These are phyloP conservation scores for Phytopythium mirpurense DNA, from an alignment of 352 stramenopile genomes.

Conservation along the genomic window DNA sequence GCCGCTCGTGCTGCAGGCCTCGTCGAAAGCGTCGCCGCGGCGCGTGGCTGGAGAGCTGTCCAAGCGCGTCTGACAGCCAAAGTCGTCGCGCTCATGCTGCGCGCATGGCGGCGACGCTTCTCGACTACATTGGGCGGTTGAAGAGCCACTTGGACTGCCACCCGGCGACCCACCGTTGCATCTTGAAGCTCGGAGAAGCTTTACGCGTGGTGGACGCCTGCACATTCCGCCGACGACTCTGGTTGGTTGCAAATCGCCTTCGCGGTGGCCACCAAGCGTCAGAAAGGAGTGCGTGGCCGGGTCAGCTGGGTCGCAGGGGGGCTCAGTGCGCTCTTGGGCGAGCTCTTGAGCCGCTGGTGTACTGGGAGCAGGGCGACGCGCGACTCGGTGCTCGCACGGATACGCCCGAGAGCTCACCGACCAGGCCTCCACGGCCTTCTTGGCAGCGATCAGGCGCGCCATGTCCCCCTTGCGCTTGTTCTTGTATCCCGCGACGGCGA, in stretches of 20 bases:
- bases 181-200: no score
- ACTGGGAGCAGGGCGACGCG: neutral
- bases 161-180: neutral
- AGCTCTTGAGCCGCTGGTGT: neutral
- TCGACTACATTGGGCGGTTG: neutral
- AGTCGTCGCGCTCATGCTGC: neutral
- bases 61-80: neutral
- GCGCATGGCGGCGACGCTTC: neutral
- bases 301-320: no score
- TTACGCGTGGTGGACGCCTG: neutral
- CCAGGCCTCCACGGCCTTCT: neutral
- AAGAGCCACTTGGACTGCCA: neutral
- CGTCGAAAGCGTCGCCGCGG: neutral
- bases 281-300: neutral
- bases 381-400: no score
- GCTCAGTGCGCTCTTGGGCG: no score
- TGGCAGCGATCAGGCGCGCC: conserved; percentile 2
- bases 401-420: neutral
- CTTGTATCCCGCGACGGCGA: conserved; percentile 1
- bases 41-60: neutral
- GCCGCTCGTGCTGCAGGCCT: conserved; percentile 2
- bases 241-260: neutral
- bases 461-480: conserved; percentile 4
- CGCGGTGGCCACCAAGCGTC: neutral
- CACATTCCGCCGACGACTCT: neutral